These are phyloP conservation scores for Globisporangium nodosum DNA, from an alignment of 352 stramenopile genomes.

Conservation along the genomic window DNA sequence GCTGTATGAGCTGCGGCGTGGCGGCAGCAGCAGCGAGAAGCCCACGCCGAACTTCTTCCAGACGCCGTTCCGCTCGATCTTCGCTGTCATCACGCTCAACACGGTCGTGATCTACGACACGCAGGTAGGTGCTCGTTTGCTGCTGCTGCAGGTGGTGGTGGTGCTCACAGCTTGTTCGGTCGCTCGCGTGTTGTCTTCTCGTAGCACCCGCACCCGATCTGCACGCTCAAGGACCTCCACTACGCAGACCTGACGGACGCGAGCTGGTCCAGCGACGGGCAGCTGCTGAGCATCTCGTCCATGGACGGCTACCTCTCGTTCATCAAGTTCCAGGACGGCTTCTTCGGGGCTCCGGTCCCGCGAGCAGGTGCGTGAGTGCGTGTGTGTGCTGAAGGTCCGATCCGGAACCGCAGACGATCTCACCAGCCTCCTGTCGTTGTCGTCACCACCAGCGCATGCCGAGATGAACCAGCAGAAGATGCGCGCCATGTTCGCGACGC, in stretches of 20 bases:
- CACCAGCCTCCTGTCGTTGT: neutral
- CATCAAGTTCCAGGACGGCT: constrained; percentile 85
- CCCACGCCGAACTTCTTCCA: constrained; percentile 66
- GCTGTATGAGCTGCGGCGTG: constrained; percentile 79
- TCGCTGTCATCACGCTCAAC: constrained; percentile 93
- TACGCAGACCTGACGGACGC: constrained; percentile 94
- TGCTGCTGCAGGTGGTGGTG: neutral
- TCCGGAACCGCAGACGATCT: neutral
- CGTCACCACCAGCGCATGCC: constrained; percentile 23
- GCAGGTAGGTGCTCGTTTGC: constrained; percentile 36
- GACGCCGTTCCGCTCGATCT: constrained; percentile 81
- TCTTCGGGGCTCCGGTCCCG: constrained; percentile 56
- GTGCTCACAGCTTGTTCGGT: too few relatives aligned
- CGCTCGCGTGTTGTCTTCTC: constrained; percentile 6
- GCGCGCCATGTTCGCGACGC: constrained; percentile 49
- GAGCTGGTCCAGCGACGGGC: constrained; percentile 89
- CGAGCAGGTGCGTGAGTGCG: constrained; percentile 3
- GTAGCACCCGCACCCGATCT: constrained; percentile 80
- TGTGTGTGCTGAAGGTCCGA: neutral
- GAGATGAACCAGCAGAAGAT: constrained; percentile 48
- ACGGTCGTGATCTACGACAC: constrained; percentile 95
- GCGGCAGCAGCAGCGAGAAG: neutral
- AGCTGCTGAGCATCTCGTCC: constrained; percentile 91
- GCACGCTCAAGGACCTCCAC: constrained; percentile 89
- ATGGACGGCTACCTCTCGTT: constrained; percentile 96